Conservation (phyloP, 306 rosid genomes). For the Pyrus bretschneideri region DNA sequence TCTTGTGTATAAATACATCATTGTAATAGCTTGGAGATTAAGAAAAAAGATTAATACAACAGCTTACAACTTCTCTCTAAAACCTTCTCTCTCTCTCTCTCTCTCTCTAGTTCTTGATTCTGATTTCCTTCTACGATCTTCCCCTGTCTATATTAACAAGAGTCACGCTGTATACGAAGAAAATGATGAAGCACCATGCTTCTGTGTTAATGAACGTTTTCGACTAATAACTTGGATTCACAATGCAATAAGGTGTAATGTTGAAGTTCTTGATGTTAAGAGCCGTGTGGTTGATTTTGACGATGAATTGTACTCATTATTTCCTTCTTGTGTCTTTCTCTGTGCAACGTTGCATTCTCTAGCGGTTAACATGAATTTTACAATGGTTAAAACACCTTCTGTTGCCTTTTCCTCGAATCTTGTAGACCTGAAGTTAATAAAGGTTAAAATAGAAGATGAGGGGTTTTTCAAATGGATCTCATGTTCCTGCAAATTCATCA, state of each 20-base stretch:
- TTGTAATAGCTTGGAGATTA: no score
- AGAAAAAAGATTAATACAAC: no score
- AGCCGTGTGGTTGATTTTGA: background rate
- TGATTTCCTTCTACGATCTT: no score
- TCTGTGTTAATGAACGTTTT: background rate
- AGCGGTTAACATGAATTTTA: background rate
- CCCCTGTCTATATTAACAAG: no score
- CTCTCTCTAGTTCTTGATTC: no score
- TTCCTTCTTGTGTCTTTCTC: background rate
- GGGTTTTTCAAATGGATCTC: background rate
- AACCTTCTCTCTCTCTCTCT: no score
- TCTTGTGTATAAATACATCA: no score
- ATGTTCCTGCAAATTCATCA: background rate
- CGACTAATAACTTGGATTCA: background rate
- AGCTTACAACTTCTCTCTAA: no score
- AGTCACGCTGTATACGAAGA: background rate
- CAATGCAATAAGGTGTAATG: background rate
- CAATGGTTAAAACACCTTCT: background rate
- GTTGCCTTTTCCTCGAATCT: background rate
- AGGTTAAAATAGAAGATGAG: background rate
- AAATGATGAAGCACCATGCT: background rate
- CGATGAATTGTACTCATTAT: background rate
- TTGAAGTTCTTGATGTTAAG: background rate
- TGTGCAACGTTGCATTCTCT: background rate
- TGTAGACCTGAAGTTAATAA: background rate